Evolutionary conservation across 352 stramenopile genomes (phyloP).

Genomic region (Phytopythium mirpurense): DNA sequence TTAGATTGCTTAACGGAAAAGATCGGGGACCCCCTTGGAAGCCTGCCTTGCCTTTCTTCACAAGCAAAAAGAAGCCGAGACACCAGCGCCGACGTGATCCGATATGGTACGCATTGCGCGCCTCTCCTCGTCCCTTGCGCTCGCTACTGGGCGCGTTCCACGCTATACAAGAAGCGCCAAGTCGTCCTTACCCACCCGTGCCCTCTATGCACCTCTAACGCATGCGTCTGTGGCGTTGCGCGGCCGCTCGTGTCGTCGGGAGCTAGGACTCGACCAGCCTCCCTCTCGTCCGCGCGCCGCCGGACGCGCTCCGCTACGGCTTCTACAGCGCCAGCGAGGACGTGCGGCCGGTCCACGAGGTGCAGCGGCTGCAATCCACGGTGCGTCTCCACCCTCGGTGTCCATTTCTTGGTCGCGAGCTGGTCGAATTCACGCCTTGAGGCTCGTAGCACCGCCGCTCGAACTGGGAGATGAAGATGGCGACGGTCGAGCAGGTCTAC

Average conservation of each 20-base stretch:
- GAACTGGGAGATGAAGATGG: conserved; percentile 87
- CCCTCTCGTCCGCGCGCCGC: conserved; percentile 74
- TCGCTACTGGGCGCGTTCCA: not conserved
- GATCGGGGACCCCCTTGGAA: not conserved
- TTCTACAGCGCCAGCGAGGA: conserved; percentile 83
- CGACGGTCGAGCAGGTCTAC: conserved; percentile 86
- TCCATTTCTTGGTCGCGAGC: too few relatives aligned
- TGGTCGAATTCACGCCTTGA: too few relatives aligned
- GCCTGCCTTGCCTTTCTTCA: too few relatives aligned
- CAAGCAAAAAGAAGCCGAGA: not conserved
- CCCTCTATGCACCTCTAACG: too few relatives aligned
- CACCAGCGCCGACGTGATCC: not conserved
- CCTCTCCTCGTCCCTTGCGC: not conserved
- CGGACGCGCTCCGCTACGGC: conserved; percentile 74
- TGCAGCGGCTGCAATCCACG: conserved; percentile 78
- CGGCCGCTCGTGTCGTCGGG: not conserved
- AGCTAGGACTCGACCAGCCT: conserved; percentile 64
- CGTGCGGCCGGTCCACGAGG: conserved; percentile 74
- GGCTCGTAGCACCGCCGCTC: conserved; percentile 60
- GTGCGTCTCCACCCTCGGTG: conserved; percentile 24
- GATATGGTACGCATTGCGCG: not conserved
- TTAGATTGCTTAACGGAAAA: not conserved
- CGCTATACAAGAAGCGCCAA: too few relatives aligned
- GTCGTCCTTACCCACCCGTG: too few relatives aligned
- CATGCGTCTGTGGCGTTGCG: too few relatives aligned